Percentiles rank a stretch among this genome's conserved stretches.
phyloP scores from a whole-genome alignment of 2,329 filamentous ascomycete species.

The Trichoderma sp. region DNA sequence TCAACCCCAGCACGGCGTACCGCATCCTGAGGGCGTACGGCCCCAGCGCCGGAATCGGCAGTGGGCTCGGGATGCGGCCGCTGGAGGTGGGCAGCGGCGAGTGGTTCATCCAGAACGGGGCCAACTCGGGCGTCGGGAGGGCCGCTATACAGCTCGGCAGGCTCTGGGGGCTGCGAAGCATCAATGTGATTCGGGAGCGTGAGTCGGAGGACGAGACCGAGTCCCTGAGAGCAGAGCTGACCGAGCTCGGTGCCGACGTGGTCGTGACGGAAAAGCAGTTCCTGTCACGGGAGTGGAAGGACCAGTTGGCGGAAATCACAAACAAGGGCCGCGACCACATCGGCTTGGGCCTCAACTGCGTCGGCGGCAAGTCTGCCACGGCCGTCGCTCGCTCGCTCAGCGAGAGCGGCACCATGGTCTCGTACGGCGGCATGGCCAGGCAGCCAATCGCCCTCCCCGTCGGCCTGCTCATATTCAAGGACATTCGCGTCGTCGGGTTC shows the following conservation, averaged over 20 bases:
- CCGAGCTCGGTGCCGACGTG: constrained; percentile 57
- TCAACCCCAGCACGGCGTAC: constrained; percentile 95
- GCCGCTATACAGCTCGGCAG: constrained; percentile 85
- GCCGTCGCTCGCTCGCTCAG: constrained; percentile 74
- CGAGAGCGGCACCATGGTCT: constrained; percentile 74
- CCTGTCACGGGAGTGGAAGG: constrained; percentile 60
- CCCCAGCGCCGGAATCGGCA: constrained; percentile 48
- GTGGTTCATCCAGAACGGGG: constrained; percentile 97
- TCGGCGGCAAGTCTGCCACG: constrained; percentile 83
- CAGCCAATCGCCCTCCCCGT: constrained; percentile 82
- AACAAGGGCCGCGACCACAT: constrained; percentile 71
- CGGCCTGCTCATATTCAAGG: constrained; percentile 88
- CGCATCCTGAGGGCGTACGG: constrained; percentile 85
- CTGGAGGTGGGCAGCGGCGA: constrained; percentile 61
- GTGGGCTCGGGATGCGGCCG: constrained; percentile 50
- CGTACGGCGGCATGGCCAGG: constrained; percentile 93
- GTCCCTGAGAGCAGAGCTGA: constrained; percentile 56
- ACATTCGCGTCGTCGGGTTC: constrained; percentile 86
- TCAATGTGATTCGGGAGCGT: constrained; percentile 83
- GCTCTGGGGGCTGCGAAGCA: constrained; percentile 85
- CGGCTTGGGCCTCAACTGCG: constrained; percentile 84
- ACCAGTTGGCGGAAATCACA: constrained; percentile 65
- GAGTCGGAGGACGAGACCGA: constrained; percentile 65
- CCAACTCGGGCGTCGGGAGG: constrained; percentile 89
- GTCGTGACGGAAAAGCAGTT: constrained; percentile 62